These are phyloP conservation scores for Monosporozyma unispora DNA, from an alignment of 805 yeast genomes.

Conservation along the genomic window DNA sequence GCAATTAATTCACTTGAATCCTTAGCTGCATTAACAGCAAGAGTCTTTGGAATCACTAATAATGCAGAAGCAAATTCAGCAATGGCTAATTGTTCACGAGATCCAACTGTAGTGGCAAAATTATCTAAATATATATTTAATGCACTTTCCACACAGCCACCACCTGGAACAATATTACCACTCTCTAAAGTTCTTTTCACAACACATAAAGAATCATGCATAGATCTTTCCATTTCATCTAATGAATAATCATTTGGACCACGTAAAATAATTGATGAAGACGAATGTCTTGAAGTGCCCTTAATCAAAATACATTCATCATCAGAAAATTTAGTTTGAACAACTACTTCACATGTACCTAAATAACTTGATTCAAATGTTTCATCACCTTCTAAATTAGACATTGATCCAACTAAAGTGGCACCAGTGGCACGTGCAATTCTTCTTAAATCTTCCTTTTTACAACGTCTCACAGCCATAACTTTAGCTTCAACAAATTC, in stretches of 20 bases:
- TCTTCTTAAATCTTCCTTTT: conserved; percentile 91
- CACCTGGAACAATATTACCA: conserved; percentile 95
- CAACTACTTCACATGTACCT: conserved; percentile 86
- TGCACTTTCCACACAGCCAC: conserved; percentile 98
- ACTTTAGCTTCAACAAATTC: conserved; percentile 86
- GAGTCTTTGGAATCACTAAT: conserved; percentile 87
- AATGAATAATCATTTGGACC: conserved; percentile 93
- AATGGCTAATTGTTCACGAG: conserved; percentile 95
- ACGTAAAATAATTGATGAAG: conserved; percentile 84
- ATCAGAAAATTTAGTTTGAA: conserved; percentile 84
- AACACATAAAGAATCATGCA: conserved; percentile 89
- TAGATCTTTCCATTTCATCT: conserved; percentile 97
- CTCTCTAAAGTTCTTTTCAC: conserved; percentile 93
- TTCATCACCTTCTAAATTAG: conserved; percentile 94
- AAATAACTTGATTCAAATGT: conserved; percentile 75
- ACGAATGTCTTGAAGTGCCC: conserved; percentile 85
- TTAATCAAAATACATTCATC: conserved; percentile 92
- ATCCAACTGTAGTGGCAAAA: conserved; percentile 95
- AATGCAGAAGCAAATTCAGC: conserved; percentile 93
- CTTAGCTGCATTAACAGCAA: conserved; percentile 96
- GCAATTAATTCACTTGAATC: conserved; percentile 93
- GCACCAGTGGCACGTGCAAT: conserved; percentile 99
- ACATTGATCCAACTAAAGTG: conserved; percentile 72
- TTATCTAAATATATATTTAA: conserved; percentile 89
- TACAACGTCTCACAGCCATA: conserved; percentile 95